Evolutionary conservation across 2,329 filamentous ascomycete genomes (phyloP).

Genomic region (Coniochaeta sp.): DNA sequence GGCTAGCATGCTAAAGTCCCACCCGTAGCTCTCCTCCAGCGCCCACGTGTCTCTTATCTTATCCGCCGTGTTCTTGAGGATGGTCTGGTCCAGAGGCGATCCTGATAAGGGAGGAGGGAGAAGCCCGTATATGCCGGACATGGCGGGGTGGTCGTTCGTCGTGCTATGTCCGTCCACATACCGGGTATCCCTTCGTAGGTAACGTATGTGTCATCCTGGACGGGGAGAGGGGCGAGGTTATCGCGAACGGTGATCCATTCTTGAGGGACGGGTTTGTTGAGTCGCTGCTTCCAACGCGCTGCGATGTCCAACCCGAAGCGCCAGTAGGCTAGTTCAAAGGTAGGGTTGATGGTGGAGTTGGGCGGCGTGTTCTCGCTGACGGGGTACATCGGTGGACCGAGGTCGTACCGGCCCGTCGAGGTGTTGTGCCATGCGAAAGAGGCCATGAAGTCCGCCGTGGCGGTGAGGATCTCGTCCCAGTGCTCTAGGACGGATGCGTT

Average conservation of each 20-base stretch:
- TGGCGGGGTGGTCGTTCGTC: slow-evolving; percentile 33
- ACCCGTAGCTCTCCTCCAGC: slow-evolving; percentile 32
- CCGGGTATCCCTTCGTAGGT: slow-evolving; percentile 43
- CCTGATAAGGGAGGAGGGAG: slow-evolving; percentile 31
- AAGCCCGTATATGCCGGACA: slow-evolving; percentile 34
- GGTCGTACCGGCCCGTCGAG: slow-evolving; percentile 42
- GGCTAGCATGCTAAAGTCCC: slow-evolving; percentile 37
- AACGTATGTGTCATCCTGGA: slow-evolving; percentile 41
- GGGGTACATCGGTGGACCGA: slow-evolving; percentile 37
- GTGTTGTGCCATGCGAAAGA: slow-evolving; percentile 49
- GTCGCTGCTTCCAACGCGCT: slow-evolving; percentile 42
- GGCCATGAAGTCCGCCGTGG: slow-evolving; percentile 52
- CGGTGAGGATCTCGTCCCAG: slow-evolving; percentile 46
- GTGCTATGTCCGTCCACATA: slow-evolving; percentile 34
- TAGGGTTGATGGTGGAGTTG: slow-evolving; percentile 48
- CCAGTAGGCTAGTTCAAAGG: slow-evolving; percentile 57
- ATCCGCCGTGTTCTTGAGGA: slow-evolving; percentile 28
- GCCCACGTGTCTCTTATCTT: slow-evolving; percentile 31
- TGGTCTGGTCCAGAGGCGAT: slow-evolving; percentile 23
- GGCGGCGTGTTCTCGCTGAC: slow-evolving; percentile 51
- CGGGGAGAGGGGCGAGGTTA: slow-evolving; percentile 45
- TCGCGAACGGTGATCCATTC: slow-evolving; percentile 41
- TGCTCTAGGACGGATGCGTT: slow-evolving; percentile 33
- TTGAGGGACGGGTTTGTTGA: slow-evolving; percentile 31
- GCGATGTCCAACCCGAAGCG: slow-evolving; percentile 51